Evolutionary conservation across 352 stramenopile genomes (phyloP).

Genomic region (Phytophthora syringae): DNA sequence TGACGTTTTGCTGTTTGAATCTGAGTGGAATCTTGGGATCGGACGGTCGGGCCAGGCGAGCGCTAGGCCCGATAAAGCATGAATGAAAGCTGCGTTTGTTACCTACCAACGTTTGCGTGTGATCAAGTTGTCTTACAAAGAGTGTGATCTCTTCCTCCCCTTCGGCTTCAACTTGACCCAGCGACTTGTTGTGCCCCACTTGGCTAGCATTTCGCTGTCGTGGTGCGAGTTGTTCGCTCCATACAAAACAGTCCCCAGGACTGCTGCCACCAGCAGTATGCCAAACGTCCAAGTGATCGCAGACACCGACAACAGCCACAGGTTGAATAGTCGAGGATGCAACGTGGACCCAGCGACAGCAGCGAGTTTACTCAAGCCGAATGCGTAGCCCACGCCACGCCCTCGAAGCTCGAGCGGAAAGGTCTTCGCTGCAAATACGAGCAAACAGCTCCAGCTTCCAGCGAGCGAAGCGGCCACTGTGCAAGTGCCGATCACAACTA

Average conservation of each 20-base stretch:
- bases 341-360: slow-evolving; percentile 7
- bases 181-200: neutral
- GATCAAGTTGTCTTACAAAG: neutral
- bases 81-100: too few relatives aligned
- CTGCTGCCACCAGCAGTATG: neutral
- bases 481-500: slow-evolving; percentile 20
- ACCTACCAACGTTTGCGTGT: too few relatives aligned
- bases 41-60: too few relatives aligned
- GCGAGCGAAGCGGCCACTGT: slow-evolving; percentile 28
- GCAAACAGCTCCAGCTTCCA: slow-evolving; percentile 19
- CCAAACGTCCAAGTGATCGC: slow-evolving; percentile 17
- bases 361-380: slow-evolving; percentile 5
- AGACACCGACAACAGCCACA: slow-evolving; percentile 23
- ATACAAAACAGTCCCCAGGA: neutral
- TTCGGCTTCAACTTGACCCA: neutral
- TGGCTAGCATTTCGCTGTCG: neutral
- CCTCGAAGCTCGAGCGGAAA: neutral
- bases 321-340: slow-evolving; percentile 17
- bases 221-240: neutral
- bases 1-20: slow-evolving; percentile 3
- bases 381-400: slow-evolving; percentile 13
- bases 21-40: neutral
- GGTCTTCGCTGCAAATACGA: slow-evolving; percentile 9
- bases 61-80: too few relatives aligned
- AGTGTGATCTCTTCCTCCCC: neutral